A percentile compares a stretch with the other conserved stretches of the same genome.
These are phyloP conservation scores for Cicer yamashitae DNA, from an alignment of 306 rosid species.

Conservation along the genomic window DNA sequence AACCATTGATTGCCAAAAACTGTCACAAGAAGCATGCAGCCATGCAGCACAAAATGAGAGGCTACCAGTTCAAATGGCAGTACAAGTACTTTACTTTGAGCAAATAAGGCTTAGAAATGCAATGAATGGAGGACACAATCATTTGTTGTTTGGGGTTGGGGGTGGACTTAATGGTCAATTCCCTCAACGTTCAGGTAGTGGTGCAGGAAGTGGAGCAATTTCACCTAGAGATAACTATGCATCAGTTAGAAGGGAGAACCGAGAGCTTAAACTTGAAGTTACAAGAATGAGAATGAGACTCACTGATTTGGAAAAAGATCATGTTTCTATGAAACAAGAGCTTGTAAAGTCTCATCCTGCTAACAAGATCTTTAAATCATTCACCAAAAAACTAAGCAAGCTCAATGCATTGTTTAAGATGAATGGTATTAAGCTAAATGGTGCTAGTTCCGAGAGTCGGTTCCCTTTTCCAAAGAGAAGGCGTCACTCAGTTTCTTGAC, in stretches of 20 bases:
- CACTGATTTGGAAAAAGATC: conserved; percentile 94
- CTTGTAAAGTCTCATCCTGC: conserved; percentile 88
- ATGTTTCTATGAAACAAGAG: conserved; percentile 92
- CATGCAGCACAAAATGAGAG: conserved; percentile 98
- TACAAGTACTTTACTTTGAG: conserved; percentile 95
- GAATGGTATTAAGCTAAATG: conserved; percentile 57
- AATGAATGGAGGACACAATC: conserved; percentile 87
- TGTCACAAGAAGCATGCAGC: conserved; percentile 95
- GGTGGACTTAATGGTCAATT: conserved; percentile 71
- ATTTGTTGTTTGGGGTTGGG: conserved; percentile 71
- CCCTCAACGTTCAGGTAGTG: conserved; percentile 96
- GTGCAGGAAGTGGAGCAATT: conserved; percentile 97
- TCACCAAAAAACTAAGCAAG: conserved; percentile 75
- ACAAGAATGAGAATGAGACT: conserved; percentile 99
- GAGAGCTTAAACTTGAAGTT: conserved; percentile 95
- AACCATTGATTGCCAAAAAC: conserved; percentile 87
- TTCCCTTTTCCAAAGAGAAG: conserved; percentile 90
- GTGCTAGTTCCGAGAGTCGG: conserved; percentile 65
- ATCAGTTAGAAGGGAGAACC: conserved; percentile 92
- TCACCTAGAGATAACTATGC: conserved; percentile 98
- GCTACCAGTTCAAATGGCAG: conserved; percentile 94
- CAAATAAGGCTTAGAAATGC: conserved; percentile 93
- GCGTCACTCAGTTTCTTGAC: conserved; percentile 92
- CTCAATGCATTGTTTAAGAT: conserved; percentile 78
- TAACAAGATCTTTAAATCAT: conserved; percentile 72